Evolutionary conservation across 768 basidiomycete species (phyloP).

Genomic region (Suillus brevipes): DNA sequence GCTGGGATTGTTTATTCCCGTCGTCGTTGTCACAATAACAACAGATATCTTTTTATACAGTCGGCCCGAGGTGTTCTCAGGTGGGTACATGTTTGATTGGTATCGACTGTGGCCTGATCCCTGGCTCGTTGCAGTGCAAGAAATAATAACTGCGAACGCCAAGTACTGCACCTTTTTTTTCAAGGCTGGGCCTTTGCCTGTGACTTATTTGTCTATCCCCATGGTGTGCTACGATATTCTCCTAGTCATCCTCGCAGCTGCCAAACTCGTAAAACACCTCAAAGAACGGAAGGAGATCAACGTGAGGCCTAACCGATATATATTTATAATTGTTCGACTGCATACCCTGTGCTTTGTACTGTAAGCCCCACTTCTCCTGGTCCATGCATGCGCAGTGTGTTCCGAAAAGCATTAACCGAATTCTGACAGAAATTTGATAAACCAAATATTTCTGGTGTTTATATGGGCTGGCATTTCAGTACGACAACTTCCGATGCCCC

Average conservation of each 20-base stretch:
- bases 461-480: background rate
- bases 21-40: background rate
- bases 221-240: background rate
- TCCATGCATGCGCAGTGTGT: background rate
- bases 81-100: background rate
- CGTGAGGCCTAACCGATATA: background rate
- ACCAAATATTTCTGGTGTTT: background rate
- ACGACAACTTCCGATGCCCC: background rate
- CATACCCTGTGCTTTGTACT: background rate
- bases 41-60: background rate
- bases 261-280: background rate
- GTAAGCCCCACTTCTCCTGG: background rate
- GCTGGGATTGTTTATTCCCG: background rate
- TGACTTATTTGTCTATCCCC: background rate
- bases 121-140: background rate
- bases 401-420: background rate
- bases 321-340: background rate
- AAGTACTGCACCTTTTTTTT: background rate
- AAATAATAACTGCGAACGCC: background rate
- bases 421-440: background rate
- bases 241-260: background rate
- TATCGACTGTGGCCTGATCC: background rate
- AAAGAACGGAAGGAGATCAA: background rate
- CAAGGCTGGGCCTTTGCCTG: no score
- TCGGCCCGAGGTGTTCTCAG: background rate